Percentiles rank a stretch among this genome's conserved stretches.
These are phyloP conservation scores for Corymbia calophylla DNA, from an alignment of 441 rosid species.

Conservation along the genomic window DNA sequence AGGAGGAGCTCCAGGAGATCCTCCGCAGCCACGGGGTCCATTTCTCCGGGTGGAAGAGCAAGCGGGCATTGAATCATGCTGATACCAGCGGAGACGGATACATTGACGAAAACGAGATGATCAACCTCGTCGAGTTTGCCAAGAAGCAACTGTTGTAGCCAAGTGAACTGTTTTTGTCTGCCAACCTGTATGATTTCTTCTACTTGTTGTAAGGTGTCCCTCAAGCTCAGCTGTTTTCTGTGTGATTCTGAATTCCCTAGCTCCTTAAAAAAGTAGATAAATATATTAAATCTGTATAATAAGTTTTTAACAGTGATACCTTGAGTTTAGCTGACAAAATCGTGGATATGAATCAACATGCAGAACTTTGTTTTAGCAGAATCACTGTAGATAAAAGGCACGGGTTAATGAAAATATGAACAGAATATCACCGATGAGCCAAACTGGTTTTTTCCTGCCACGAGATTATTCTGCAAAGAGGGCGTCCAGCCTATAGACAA, in stretches of 20 bases:
- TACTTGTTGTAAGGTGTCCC: background rate
- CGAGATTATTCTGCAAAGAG: background rate
- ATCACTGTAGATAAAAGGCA: background rate
- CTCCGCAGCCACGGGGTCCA: constrained; percentile 16
- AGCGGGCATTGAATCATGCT: constrained; percentile 6
- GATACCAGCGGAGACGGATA: constrained; percentile 28
- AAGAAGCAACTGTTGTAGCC: constrained; percentile 8
- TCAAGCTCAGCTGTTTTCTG: background rate
- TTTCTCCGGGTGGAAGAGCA: constrained; percentile 24
- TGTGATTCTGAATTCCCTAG: background rate
- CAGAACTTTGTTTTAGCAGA: background rate
- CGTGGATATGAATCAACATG: background rate
- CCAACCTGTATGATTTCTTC: background rate
- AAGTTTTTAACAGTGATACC: background rate
- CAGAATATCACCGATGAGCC: background rate
- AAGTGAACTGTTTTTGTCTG: background rate
- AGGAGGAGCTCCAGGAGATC: constrained; percentile 24
- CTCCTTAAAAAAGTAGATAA: background rate
- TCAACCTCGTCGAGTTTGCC: constrained; percentile 23
- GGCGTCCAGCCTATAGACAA: background rate
- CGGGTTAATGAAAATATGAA: background rate
- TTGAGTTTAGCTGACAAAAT: background rate
- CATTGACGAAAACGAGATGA: constrained; percentile 25
- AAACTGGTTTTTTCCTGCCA: background rate
- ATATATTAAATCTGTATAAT: background rate